phyloP scores from a whole-genome alignment of 1,139 yeast genomes.

The Yamadazyma mexicana region DNA sequence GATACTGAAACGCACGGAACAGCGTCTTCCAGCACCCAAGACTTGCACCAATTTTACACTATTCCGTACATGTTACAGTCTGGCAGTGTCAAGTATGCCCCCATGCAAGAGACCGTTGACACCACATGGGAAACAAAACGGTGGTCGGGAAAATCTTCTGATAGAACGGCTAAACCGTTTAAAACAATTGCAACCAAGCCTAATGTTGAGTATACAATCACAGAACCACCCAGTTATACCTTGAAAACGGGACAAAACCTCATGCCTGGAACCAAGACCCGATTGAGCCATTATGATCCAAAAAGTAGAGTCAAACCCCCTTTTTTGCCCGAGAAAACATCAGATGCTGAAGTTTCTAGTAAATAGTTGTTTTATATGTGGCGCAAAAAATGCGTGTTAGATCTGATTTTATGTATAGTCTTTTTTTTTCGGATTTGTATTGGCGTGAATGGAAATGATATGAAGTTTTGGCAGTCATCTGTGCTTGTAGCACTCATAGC shows the following conservation, averaged over 20 bases:
- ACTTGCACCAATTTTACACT: conserved; percentile 11
- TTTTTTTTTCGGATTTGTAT: too few relatives aligned
- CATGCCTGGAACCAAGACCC: conserved; percentile 4
- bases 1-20: conserved; percentile 25
- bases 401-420: too few relatives aligned
- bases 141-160: conserved; percentile 49
- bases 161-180: background rate
- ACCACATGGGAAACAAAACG: conserved; percentile 62
- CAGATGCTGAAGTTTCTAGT: background rate
- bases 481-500: conserved; percentile 12
- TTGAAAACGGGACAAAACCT: conserved; percentile 9
- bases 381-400: background rate
- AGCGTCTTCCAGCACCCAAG: conserved; percentile 16
- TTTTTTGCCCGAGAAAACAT: background rate
- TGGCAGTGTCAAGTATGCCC: conserved; percentile 74
- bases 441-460: background rate
- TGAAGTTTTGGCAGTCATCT: conserved; percentile 1
- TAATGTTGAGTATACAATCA: conserved; percentile 14
- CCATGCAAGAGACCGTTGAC: conserved; percentile 85
- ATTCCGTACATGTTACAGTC: conserved; percentile 74
- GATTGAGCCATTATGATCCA: conserved; percentile 9
- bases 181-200: conserved; percentile 5
- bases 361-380: background rate
- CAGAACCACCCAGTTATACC: conserved; percentile 14
- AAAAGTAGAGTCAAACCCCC: conserved; percentile 3